Percentiles rank a stretch among this genome's conserved stretches.
phyloP scores from a whole-genome alignment of 2,329 filamentous ascomycete species.

The Exophiala calicioides region DNA sequence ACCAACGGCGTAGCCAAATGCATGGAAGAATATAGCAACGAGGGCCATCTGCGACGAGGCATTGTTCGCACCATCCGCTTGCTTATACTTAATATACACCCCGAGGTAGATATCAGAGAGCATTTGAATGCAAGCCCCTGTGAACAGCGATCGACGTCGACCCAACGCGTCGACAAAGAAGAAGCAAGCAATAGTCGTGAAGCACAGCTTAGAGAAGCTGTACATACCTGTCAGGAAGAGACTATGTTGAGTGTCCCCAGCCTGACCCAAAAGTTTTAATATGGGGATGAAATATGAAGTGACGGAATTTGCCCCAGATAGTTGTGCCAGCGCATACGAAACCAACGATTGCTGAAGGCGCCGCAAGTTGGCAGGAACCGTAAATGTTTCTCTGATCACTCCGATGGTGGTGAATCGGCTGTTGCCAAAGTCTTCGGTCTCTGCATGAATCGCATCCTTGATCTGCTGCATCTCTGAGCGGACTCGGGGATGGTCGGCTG shows the following conservation, averaged over 20 bases:
- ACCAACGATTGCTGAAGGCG: slow-evolving; percentile 43
- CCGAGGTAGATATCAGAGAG: slow-evolving; percentile 46
- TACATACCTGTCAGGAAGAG: slow-evolving; percentile 49
- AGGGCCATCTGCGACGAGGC: slow-evolving; percentile 43
- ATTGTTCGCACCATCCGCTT: slow-evolving; percentile 30
- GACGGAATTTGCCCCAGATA: slow-evolving; percentile 49
- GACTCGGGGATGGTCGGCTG: slow-evolving; percentile 34
- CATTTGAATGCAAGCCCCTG: slow-evolving; percentile 41
- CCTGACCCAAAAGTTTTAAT: slow-evolving; percentile 41
- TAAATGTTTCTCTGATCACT: slow-evolving; percentile 41
- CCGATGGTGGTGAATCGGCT: slow-evolving; percentile 25
- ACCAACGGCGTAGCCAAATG: slow-evolving; percentile 47
- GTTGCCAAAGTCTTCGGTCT: slow-evolving; percentile 14
- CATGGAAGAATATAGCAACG: slow-evolving; percentile 49
- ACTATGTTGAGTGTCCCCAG: slow-evolving; percentile 32
- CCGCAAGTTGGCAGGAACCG: slow-evolving; percentile 42
- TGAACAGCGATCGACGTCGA: slow-evolving; percentile 41
- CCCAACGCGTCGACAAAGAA: slow-evolving; percentile 50
- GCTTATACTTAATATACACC: slow-evolving; percentile 42
- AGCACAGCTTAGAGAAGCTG: slow-evolving; percentile 47
- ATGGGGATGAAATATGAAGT: slow-evolving; percentile 49
- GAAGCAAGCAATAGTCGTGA: slow-evolving; percentile 44
- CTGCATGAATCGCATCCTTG: slow-evolving; percentile 29
- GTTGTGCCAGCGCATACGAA: slow-evolving; percentile 45
- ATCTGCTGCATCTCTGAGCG: slow-evolving; percentile 35